Conservation (phyloP, 1,284 basidiomycete species). For the Leucoagaricus sp. region DNA sequence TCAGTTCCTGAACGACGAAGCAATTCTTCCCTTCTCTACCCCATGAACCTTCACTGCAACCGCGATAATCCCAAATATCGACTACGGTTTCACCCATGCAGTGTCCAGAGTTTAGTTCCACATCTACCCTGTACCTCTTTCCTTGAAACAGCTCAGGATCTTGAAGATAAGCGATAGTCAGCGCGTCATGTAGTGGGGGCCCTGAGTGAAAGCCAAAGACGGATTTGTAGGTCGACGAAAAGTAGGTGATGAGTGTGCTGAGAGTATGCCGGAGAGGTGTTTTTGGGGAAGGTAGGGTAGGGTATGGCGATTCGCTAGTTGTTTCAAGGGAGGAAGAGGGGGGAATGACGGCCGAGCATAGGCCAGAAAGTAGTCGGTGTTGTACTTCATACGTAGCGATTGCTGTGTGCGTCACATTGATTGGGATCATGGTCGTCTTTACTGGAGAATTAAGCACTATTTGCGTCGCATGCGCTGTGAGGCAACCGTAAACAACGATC, state of each 20-base stretch:
- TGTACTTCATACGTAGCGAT: slow-evolving; percentile 65
- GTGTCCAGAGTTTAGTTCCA: slow-evolving; percentile 66
- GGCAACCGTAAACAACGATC: not conserved
- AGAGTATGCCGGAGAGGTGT: slow-evolving; percentile 71
- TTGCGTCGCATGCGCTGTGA: slow-evolving; percentile 73
- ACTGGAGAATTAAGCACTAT: slow-evolving; percentile 63
- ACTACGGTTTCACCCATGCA: slow-evolving; percentile 76
- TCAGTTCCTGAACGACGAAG: slow-evolving; percentile 60
- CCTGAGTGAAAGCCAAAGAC: slow-evolving; percentile 75
- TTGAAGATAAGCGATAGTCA: slow-evolving; percentile 75
- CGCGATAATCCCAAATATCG: slow-evolving; percentile 65
- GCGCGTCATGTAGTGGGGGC: slow-evolving; percentile 82
- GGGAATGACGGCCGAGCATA: no score
- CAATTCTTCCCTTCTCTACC: slow-evolving; percentile 73
- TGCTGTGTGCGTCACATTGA: slow-evolving; percentile 84
- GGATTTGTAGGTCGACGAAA: slow-evolving; percentile 65
- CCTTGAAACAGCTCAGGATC: slow-evolving; percentile 62
- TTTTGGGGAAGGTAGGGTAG: slow-evolving; percentile 39
- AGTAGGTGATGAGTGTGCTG: slow-evolving; percentile 72
- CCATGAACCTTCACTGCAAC: slow-evolving; percentile 59
- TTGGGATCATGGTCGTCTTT: slow-evolving; percentile 71
- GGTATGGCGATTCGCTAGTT: slow-evolving; percentile 6
- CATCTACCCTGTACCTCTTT: slow-evolving; percentile 70
- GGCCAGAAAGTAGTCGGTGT: slow-evolving; percentile 46
- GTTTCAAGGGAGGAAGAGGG: not conserved